Conservation (phyloP, 2,329 filamentous ascomycete species). For the Xenoacremonium recifei region DNA sequence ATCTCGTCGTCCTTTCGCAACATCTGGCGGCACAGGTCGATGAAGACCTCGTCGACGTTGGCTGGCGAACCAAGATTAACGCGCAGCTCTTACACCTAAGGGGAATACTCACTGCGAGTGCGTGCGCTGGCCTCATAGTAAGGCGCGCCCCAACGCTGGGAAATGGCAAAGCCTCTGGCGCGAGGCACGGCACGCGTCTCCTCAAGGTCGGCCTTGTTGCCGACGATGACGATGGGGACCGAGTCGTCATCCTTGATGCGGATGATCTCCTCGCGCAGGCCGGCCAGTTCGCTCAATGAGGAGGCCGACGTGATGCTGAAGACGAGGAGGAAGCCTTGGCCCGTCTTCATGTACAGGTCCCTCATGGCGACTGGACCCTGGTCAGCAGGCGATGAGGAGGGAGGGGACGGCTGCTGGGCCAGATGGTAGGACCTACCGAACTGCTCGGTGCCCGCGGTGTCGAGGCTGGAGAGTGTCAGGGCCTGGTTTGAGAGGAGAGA, state of each 20-base stretch:
- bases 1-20: conserved; percentile 66
- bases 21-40: conserved; percentile 82
- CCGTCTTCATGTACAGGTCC: conserved; percentile 90
- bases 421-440: conserved; percentile 65
- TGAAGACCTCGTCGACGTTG: conserved; percentile 89
- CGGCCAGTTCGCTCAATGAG: conserved; percentile 78
- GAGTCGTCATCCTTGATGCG: conserved; percentile 87
- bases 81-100: background rate
- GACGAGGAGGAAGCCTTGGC: conserved; percentile 86
- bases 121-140: conserved; percentile 90
- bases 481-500: background rate
- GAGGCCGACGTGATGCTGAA: conserved; percentile 87
- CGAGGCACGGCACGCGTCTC: conserved; percentile 78
- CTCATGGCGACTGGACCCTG: conserved; percentile 57
- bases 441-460: conserved; percentile 89
- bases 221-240: conserved; percentile 84
- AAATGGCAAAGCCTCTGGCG: conserved; percentile 77
- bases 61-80: conserved; percentile 38
- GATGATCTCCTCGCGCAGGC: conserved; percentile 84
- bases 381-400: conserved; percentile 20
- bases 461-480: conserved; percentile 55
- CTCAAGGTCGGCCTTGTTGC: conserved; percentile 88
- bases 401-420: conserved; percentile 13
- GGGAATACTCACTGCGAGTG: conserved; percentile 58
- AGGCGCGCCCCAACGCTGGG: conserved; percentile 84